phyloP scores from a whole-genome alignment of 768 basidiomycete genomes.

The Paxillus involutus region DNA sequence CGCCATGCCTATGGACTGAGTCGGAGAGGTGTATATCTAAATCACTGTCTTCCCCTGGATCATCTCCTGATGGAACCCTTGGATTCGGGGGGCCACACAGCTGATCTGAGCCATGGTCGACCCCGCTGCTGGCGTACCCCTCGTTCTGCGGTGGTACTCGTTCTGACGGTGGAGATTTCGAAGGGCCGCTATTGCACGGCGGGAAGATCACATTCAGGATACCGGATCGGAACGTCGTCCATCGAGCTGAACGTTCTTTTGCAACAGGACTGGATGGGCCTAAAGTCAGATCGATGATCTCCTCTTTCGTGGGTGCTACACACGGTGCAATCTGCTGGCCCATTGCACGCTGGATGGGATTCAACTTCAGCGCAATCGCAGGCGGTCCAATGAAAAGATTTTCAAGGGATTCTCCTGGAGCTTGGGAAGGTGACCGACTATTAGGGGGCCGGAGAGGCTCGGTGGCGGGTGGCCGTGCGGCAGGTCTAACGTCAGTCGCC shows the following conservation, averaged over 20 bases:
- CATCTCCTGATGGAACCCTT: neutral
- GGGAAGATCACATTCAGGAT: conserved; percentile 12
- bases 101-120: neutral
- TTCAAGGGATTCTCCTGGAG: neutral
- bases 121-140: neutral
- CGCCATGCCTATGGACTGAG: neutral
- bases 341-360: neutral
- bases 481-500: neutral
- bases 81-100: neutral
- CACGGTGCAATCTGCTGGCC: neutral
- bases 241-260: conserved; percentile 8
- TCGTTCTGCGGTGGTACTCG: neutral
- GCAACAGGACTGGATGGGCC: neutral
- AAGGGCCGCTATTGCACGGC: neutral
- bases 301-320: neutral
- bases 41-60: neutral
- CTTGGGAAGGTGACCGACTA: neutral
- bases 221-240: conserved; percentile 29
- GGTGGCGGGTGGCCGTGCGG: neutral
- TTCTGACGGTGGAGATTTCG: neutral
- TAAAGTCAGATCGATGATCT: conserved; percentile 9
- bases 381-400: neutral
- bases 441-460: neutral
- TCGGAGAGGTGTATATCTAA: neutral
- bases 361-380: neutral